A percentile compares a stretch with the other conserved stretches of the same genome.
Evolutionary conservation across 441 rosid species (phyloP).

Genomic region (Arabidopsis hybrid): DNA sequence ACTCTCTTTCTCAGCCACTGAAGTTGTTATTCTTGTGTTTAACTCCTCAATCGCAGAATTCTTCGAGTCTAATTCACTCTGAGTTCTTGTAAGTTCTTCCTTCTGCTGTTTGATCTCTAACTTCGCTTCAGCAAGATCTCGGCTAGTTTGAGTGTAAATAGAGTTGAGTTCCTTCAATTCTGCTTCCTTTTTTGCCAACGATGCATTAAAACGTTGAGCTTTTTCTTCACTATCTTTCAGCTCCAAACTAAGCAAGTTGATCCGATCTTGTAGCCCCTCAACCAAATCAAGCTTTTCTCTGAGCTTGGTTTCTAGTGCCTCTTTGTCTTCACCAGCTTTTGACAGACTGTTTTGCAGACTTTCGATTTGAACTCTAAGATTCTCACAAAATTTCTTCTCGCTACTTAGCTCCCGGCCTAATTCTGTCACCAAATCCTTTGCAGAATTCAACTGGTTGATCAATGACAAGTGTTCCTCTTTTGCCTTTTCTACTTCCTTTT

Average conservation of each 20-base stretch:
- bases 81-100: conserved; percentile 50
- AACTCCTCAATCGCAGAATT: conserved; percentile 58
- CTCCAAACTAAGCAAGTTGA: conserved; percentile 63
- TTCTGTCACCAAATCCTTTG: conserved; percentile 62
- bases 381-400: conserved; percentile 62
- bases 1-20: conserved; percentile 62
- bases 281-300: conserved; percentile 59
- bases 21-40: conserved; percentile 56
- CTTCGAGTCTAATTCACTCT: conserved; percentile 61
- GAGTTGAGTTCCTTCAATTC: conserved; percentile 62
- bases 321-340: conserved; percentile 66
- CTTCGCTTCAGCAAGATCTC: conserved; percentile 58
- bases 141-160: conserved; percentile 53
- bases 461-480: conserved; percentile 69
- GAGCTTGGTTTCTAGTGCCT: conserved; percentile 60
- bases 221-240: conserved; percentile 66
- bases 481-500: conserved; percentile 54
- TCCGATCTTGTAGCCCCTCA: conserved; percentile 64
- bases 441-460: conserved; percentile 63
- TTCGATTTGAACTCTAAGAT: conserved; percentile 60
- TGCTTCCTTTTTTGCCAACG: conserved; percentile 58
- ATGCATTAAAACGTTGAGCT: conserved; percentile 54
- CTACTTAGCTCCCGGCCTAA: conserved; percentile 76
- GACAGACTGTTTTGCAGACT: conserved; percentile 58
- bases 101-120: conserved; percentile 57